phyloP scores from a whole-genome alignment of 257 asterid genomes.

The Avicennia marina region DNA sequence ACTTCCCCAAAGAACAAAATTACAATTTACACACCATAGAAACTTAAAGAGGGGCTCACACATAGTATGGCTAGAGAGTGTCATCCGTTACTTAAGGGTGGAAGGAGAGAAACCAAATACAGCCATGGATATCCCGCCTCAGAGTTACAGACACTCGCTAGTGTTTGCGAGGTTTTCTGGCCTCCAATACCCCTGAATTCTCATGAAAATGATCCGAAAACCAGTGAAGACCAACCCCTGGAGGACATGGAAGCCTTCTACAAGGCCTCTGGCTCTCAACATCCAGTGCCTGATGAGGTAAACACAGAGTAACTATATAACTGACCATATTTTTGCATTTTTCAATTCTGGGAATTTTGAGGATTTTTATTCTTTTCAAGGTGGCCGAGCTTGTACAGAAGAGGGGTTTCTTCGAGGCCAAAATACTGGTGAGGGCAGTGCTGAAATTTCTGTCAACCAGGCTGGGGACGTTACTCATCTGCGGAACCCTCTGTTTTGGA shows the following conservation, averaged over 20 bases:
- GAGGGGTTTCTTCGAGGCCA: conserved; percentile 46
- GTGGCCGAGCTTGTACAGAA: conserved; percentile 54
- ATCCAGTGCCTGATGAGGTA: conserved; percentile 88
- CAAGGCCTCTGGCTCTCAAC: conserved; percentile 50
- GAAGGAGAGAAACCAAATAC: conserved; percentile 64
- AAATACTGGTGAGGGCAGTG: conserved; percentile 35
- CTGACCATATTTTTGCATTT: not conserved
- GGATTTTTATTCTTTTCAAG: conserved; percentile 20
- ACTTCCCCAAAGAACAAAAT: too few relatives aligned
- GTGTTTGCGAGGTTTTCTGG: conserved; percentile 48
- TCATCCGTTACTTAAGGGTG: conserved; percentile 66
- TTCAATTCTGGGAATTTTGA: not conserved
- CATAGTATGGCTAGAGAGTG: too few relatives aligned
- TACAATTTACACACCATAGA: too few relatives aligned
- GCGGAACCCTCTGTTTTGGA: conserved; percentile 48
- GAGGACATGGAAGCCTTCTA: conserved; percentile 29
- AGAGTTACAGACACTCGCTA: conserved; percentile 36
- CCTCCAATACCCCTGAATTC: conserved; percentile 29
- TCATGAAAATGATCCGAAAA: not conserved
- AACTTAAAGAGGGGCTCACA: too few relatives aligned
- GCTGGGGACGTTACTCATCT: conserved; percentile 55
- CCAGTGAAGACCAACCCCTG: not conserved
- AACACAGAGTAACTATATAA: not conserved
- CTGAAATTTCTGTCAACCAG: conserved; percentile 56
- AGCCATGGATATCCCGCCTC: conserved; percentile 55